Evolutionary conservation across 257 asterid species (phyloP).

Genomic region (Vinca minor): DNA sequence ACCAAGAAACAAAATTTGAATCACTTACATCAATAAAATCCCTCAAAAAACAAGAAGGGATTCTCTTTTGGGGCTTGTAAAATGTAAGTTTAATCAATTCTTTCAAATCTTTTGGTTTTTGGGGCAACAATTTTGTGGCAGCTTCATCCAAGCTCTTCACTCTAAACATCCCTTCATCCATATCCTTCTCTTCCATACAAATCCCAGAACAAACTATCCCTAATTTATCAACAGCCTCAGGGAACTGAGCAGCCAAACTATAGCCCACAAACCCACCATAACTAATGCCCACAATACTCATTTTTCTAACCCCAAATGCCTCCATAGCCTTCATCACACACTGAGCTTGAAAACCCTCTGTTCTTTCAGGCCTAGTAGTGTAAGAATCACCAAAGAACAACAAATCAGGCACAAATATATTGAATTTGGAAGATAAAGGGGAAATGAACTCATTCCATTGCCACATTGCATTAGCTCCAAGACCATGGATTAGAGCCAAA

Average conservation of each 20-base stretch:
- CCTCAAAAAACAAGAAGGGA: too few species aligned
- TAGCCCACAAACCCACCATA: constrained; percentile 72
- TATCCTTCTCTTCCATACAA: too few species aligned
- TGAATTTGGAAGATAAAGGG: constrained; percentile 52
- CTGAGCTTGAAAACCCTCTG: constrained; percentile 51
- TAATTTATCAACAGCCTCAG: neutral
- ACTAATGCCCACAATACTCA: constrained; percentile 53
- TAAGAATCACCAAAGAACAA: constrained; percentile 55
- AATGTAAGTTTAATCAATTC: neutral
- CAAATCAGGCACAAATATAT: constrained; percentile 57
- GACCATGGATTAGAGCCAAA: constrained; percentile 49
- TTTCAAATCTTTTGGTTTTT: neutral
- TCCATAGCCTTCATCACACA: constrained; percentile 55
- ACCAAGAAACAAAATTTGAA: too few species aligned
- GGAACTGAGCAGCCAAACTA: constrained; percentile 58
- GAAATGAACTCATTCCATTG: constrained; percentile 61
- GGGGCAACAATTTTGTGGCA: too few species aligned
- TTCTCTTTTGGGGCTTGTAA: too few species aligned
- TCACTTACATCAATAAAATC: too few species aligned
- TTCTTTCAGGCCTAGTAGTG: constrained; percentile 42
- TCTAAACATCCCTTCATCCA: too few species aligned
- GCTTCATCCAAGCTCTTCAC: too few species aligned
- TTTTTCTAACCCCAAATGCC: constrained; percentile 32
- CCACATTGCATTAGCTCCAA: constrained; percentile 85
- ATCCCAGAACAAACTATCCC: neutral